Evolutionary conservation across 805 yeast species (phyloP).

Genomic region (Wickerhamiella spandovensis): DNA sequence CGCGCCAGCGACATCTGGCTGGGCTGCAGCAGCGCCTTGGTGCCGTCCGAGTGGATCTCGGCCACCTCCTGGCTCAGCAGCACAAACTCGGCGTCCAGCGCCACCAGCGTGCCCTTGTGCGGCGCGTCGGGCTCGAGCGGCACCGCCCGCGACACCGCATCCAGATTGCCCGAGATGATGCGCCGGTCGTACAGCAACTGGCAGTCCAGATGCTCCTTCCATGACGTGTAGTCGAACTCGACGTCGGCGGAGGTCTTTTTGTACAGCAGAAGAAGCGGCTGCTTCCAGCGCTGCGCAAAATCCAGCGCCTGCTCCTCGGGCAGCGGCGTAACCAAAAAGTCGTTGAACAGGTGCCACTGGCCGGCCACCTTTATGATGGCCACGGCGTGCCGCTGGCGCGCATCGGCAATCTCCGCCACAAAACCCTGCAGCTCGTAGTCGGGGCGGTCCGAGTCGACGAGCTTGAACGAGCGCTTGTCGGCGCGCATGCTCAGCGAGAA

Average conservation of each 20-base stretch:
- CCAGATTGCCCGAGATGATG: constrained; percentile 55
- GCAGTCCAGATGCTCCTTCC: constrained; percentile 43
- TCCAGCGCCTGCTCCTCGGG: constrained; percentile 68
- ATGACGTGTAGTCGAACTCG: constrained; percentile 34
- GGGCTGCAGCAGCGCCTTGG: constrained; percentile 58
- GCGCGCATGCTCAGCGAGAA: constrained; percentile 7
- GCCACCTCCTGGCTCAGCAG: constrained; percentile 61
- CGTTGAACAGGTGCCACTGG: constrained; percentile 77
- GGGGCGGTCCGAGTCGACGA: constrained; percentile 6
- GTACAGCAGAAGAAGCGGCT: constrained; percentile 32
- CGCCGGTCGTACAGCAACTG: constrained; percentile 60
- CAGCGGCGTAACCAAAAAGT: constrained; percentile 69
- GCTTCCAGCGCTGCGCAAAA: constrained; percentile 65
- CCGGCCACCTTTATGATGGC: constrained; percentile 21
- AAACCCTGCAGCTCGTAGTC: constrained; percentile 25
- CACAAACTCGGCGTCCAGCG: constrained; percentile 96
- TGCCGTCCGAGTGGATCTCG: constrained; percentile 65
- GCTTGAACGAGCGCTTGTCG: constrained; percentile 9
- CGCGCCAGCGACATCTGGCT: constrained; percentile 69
- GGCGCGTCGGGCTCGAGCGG: constrained; percentile 62
- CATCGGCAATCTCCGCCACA: constrained; percentile 24
- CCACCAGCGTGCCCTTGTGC: constrained; percentile 58
- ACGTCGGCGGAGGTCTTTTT: constrained; percentile 4
- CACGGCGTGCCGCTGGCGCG: constrained; percentile 25
- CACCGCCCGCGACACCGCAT: constrained; percentile 47